Base-by-base conservation (phyloP, 2,329 filamentous ascomycete species). In the Trichoderma afroharzianum region DNA sequence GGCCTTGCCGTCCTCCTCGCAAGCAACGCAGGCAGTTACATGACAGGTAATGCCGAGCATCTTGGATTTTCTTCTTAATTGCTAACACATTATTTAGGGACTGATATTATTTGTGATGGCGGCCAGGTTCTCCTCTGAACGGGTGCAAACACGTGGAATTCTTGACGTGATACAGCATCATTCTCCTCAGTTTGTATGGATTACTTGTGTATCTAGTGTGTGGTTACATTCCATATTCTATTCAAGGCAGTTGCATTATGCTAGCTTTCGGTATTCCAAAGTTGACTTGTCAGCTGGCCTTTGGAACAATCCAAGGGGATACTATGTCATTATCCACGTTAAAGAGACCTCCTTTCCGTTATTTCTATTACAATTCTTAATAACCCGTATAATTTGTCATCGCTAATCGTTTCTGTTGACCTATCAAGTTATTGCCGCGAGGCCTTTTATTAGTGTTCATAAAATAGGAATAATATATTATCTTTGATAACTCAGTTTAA, bases 21-120 rank as follows among this genome's bases (percentile, higher is more conserved):
- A 32, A 90, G 89, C 74, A 83, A 79, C 43, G 88, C 88, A 1
- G 89, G 90, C n/a, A 87, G 84, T 36, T 93, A 92, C 80, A 87
- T 93, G 18, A 92, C 86, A 74, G 91, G 90, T 3, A 83, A 47
- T 47, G n/a, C n/a, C 43, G 18, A 21, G 15, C 18, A 47, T 21
- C 43, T 21, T 47, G 18, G 0, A 47, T 47, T 47, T 11, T 47
- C n/a, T 47, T 47, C 1, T 1, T 47, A 18, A 47, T 47, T 47
- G 43, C 43, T 47, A 47, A 47, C 43, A 3, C 3, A 47, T n/a
- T 15, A 1, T 5, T 21, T 5, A 47, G 43, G 43, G 43, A n/a
- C 43, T 47, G 43, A 47, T 47, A 21, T 47, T 21, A 47, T 47
- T 21, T 47, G 43, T 21, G 43, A 47, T 47, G 43, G 43, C 1